Conservation (phyloP, 164 flowering plant species). For the Sextonia rubra region DNA sequence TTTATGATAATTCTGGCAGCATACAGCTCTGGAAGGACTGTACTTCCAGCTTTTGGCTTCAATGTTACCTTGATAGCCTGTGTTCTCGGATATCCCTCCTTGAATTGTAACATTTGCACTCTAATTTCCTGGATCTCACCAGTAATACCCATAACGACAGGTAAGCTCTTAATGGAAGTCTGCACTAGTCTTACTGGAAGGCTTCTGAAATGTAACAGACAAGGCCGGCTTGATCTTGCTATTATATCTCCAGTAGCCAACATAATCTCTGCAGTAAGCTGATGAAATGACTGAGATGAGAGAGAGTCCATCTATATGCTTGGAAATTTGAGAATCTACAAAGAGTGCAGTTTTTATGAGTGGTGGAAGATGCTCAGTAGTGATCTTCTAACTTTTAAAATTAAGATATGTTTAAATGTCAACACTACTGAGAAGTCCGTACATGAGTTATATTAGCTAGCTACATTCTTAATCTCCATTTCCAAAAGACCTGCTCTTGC, state of each 20-base stretch:
- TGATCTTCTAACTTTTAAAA: too few species aligned
- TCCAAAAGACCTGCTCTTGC: too few species aligned
- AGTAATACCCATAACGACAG: constrained; percentile 58
- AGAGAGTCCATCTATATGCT: too few species aligned
- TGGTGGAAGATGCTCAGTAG: too few species aligned
- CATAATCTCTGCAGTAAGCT: constrained; percentile 65
- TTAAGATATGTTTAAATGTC: too few species aligned
- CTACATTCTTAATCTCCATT: too few species aligned
- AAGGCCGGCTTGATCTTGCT: constrained; percentile 65
- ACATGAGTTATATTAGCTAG: too few species aligned
- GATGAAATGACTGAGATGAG: constrained; percentile 4
- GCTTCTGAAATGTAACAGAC: constrained; percentile 66
- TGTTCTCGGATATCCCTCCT: constrained; percentile 47
- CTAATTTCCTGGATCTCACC: constrained; percentile 51
- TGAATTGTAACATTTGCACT: constrained; percentile 39
- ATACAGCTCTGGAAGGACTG: constrained; percentile 54
- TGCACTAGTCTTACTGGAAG: constrained; percentile 48
- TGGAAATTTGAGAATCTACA: too few species aligned
- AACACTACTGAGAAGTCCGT: too few species aligned
- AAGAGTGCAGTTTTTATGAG: too few species aligned
- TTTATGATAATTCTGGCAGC: constrained; percentile 51
- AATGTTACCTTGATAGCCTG: constrained; percentile 39
- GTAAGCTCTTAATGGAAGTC: constrained; percentile 49
- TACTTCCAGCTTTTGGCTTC: constrained; percentile 60
- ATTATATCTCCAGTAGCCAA: constrained; percentile 42